A percentile compares a stretch with the other conserved stretches of the same genome.
phyloP scores from a whole-genome alignment of 1,284 basidiomycete genomes.

The Meripilus lineatus region DNA sequence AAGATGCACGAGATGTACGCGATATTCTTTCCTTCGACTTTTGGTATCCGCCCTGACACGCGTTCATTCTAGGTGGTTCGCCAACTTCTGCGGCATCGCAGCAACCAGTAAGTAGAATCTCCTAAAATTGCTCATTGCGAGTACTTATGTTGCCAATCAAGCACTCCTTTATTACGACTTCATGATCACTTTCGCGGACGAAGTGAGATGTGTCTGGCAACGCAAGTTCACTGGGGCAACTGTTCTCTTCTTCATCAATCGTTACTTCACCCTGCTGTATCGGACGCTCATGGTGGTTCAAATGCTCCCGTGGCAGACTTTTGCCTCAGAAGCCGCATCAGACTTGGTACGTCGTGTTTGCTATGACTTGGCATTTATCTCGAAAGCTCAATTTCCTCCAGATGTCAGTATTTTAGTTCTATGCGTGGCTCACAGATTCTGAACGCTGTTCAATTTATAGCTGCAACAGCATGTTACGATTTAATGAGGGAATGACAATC shows the following conservation, averaged over 20 bases:
- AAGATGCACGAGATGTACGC: background rate
- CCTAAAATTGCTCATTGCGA: background rate
- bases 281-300: constrained; percentile 12
- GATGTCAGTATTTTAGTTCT: background rate
- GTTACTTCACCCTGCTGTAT: constrained; percentile 14
- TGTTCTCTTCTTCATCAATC: constrained; percentile 16
- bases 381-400: background rate
- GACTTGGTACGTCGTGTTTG: background rate
- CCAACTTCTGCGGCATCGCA: constrained; percentile 4
- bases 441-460: too few relatives aligned
- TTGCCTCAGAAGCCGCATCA: background rate
- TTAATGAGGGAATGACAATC: constrained; percentile 8
- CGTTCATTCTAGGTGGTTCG: background rate
- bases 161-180: constrained; percentile 18
- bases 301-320: constrained; percentile 1
- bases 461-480: constrained; percentile 10
- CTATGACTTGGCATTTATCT: too few relatives aligned
- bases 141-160: background rate
- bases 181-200: constrained; percentile 13
- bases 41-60: background rate
- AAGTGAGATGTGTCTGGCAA: constrained; percentile 16
- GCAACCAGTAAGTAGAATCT: background rate
- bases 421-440: too few relatives aligned
- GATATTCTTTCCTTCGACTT: too few relatives aligned
- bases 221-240: constrained; percentile 14